Evolutionary conservation across 75 land plant genomes (phyloP).

Genomic region (Sequoia sempervirens): DNA sequence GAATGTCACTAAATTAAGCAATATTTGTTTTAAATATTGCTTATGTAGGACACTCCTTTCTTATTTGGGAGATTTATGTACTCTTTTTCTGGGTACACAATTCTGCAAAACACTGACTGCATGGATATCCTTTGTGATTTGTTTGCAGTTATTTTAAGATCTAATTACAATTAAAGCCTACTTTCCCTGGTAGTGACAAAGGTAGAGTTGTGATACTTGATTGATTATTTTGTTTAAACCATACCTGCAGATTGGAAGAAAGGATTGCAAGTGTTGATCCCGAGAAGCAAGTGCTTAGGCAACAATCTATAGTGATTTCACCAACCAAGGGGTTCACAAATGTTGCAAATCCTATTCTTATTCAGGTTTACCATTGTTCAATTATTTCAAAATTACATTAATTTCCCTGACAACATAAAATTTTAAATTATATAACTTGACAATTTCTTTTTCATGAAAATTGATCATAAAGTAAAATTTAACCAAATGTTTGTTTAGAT

Average conservation of each 20-base stretch:
- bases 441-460: background rate
- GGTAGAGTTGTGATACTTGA: background rate
- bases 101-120: background rate
- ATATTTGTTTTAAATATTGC: background rate
- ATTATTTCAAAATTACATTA: background rate
- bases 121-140: background rate
- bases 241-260: constrained; percentile 61
- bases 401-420: background rate
- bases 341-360: background rate
- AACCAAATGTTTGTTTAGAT: background rate
- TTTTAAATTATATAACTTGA: background rate
- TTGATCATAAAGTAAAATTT: background rate
- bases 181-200: background rate
- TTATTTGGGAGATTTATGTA: background rate
- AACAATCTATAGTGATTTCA: constrained; percentile 51
- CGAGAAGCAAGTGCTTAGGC: constrained; percentile 85
- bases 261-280: constrained; percentile 64
- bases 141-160: background rate
- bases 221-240: background rate
- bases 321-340: constrained; percentile 33
- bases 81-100: background rate
- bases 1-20: background rate
- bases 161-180: background rate
- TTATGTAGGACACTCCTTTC: background rate
- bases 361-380: background rate